Evolutionary conservation across 2,329 filamentous ascomycete genomes (phyloP).

Genomic region (Diaporthe citriasiana): DNA sequence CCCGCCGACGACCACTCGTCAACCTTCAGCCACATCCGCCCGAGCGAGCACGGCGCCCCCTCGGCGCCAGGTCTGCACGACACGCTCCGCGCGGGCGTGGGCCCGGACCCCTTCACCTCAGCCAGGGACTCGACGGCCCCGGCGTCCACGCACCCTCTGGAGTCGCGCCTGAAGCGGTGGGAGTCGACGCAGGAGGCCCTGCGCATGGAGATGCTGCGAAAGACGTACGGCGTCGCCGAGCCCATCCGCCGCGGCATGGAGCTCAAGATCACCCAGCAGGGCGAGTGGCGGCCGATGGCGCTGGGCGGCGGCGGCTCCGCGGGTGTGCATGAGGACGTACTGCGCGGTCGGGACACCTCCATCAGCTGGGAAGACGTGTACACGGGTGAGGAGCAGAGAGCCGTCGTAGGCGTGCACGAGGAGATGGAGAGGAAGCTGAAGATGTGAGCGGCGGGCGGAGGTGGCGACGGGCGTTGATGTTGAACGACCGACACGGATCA

Average conservation of each 20-base stretch:
- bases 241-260: conserved; percentile 95
- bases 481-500: background rate
- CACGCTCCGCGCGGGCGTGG: conserved; percentile 87
- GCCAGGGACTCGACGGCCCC: conserved; percentile 60
- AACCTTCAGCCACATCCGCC: conserved; percentile 72
- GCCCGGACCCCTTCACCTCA: conserved; percentile 68
- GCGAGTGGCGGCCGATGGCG: conserved; percentile 83
- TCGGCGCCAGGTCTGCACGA: conserved; percentile 95
- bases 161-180: conserved; percentile 90
- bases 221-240: conserved; percentile 92
- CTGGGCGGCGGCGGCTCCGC: conserved; percentile 72
- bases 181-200: conserved; percentile 87
- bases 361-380: conserved; percentile 96
- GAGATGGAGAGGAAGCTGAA: conserved; percentile 95
- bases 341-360: conserved; percentile 82
- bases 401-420: conserved; percentile 82
- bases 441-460: conserved; percentile 66
- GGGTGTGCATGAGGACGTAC: conserved; percentile 89
- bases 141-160: conserved; percentile 88
- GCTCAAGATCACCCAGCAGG: conserved; percentile 85
- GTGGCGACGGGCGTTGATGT: background rate
- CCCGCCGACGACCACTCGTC: conserved; percentile 77
- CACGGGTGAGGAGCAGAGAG: conserved; percentile 80
- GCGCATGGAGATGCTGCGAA: conserved; percentile 90
- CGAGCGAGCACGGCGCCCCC: conserved; percentile 78